A percentile compares a stretch with the other conserved stretches of the same genome.
phyloP scores from a whole-genome alignment of 768 basidiomycete species.

The Strobilomyces confusus region DNA sequence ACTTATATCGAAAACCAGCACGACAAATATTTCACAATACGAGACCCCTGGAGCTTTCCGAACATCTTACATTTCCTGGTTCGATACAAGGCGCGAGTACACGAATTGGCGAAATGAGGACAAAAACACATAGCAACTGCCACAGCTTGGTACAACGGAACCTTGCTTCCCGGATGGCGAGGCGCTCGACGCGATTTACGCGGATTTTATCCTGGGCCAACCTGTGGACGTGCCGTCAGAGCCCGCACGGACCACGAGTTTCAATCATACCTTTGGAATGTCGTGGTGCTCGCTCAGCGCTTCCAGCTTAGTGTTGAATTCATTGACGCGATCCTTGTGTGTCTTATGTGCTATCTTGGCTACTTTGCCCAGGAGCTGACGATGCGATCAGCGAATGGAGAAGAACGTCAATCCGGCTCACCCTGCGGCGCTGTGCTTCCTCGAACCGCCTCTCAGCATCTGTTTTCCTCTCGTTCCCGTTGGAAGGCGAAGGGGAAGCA shows the following conservation, averaged over 20 bases:
- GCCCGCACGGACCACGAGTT: slow-evolving; percentile 26
- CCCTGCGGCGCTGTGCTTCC: slow-evolving; percentile 77
- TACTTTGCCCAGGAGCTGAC: slow-evolving; percentile 72
- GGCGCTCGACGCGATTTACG: slow-evolving; percentile 29
- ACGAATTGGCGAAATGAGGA: slow-evolving; percentile 16
- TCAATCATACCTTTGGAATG: slow-evolving; percentile 72
- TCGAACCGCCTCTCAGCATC: slow-evolving; percentile 88
- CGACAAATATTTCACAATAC: slow-evolving; percentile 36
- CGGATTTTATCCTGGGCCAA: slow-evolving; percentile 76
- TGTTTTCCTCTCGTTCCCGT: slow-evolving; percentile 59
- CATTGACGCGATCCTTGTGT: slow-evolving; percentile 90
- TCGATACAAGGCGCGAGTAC: slow-evolving; percentile 17
- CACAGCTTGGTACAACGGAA: slow-evolving; percentile 16
- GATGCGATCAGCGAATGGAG: slow-evolving; percentile 8
- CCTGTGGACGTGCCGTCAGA: slow-evolving; percentile 43
- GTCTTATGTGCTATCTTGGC: slow-evolving; percentile 76
- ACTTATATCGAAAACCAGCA: slow-evolving; percentile 34
- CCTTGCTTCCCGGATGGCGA: slow-evolving; percentile 8
- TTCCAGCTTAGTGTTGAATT: slow-evolving; percentile 86
- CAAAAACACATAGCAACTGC: slow-evolving; percentile 15
- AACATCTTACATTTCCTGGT: slow-evolving; percentile 25
- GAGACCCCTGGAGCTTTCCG: slow-evolving; percentile 22
- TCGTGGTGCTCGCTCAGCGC: slow-evolving; percentile 90
- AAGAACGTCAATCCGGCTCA: slow-evolving; percentile 35
- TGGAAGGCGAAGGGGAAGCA: slow-evolving; percentile 55